Evolutionary conservation across 2,329 filamentous ascomycete species (phyloP).

Genomic region (Calonectria crousiana): DNA sequence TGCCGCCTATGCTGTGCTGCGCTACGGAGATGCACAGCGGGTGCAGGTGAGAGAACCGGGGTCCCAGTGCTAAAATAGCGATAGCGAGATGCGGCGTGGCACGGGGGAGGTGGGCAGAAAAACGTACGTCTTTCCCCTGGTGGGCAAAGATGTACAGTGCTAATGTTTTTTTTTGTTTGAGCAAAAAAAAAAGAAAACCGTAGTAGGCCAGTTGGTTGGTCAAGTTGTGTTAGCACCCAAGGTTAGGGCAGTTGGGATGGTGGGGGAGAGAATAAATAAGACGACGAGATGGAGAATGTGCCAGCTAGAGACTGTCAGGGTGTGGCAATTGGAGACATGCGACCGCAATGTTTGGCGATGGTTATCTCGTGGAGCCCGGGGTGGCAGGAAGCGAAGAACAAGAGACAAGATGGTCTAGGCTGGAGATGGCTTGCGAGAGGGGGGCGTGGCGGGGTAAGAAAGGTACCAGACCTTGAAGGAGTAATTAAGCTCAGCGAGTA

Average conservation of each 20-base stretch:
- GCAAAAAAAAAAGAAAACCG: too few relatives aligned
- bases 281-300: not conserved
- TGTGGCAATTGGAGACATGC: not conserved
- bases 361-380: constrained; percentile 8
- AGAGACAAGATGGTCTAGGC: constrained; percentile 17
- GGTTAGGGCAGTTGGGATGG: not conserved
- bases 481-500: not conserved
- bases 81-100: not conserved
- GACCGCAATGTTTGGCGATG: constrained; percentile 14
- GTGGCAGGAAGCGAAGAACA: constrained; percentile 6
- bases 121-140: constrained; percentile 11
- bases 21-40: constrained; percentile 16
- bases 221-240: not conserved
- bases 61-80: not conserved
- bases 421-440: constrained; percentile 17
- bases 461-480: not conserved
- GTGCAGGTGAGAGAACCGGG: constrained; percentile 1
- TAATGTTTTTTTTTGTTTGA: not conserved
- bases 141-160: constrained; percentile 1
- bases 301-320: not conserved
- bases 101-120: not conserved
- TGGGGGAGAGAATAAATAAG: not conserved
- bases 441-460: constrained; percentile 15
- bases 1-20: constrained; percentile 17
- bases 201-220: not conserved